Evolutionary conservation across 1,139 yeast species (phyloP), one percentile per base, ranked within the genome.

Genomic region (Waltiozyma sp.): DNA sequence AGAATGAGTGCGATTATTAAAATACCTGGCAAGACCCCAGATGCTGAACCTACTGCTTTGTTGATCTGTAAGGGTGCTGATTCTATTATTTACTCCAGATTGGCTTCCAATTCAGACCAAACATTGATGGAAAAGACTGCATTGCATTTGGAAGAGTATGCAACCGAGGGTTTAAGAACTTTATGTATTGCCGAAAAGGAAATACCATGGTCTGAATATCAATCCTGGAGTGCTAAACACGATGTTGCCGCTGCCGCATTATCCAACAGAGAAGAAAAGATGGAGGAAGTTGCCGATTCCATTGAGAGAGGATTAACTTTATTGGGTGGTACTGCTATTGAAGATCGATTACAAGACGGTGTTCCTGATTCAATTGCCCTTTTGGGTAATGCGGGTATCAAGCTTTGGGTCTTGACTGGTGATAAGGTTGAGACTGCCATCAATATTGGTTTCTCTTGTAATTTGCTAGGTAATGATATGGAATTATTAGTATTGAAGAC

Each of bases 341-440:
- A 91, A 62, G 98, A 91, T 64, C 73, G 96, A 56, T 71, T 91
- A 47, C 98, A 91, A 65, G 87, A 80, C 47, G 98, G 97, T 59
- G 98, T 91, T 16, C 97, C 98, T 2, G 94, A 87, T 53, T 76
- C 97, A 4, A 91, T 91, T 62, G 82, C 88, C 11, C 65, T 84
- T 40, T 72, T 91, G 45, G 86, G 83, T 13, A 75, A 80, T 52
- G 97, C 96, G 9, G 98, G 98, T 56, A 84, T 91, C 52, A 91
- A 91, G 62, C 69, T 91, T 44, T 91, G 98, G 98, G 97, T 91
- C 36, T 71, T 91, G 45, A 91, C 98, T 16, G 98, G 98, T 63
- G 98, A 91, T 64, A 85, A 89, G 65, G 93, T 91, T 40, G 98
- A 91, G 65, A 91, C 98, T 28, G 98, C 98, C 10, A 91, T 91